Base-by-base conservation (phyloP, 306 rosid species). In the Trifolium fragiferum region DNA sequence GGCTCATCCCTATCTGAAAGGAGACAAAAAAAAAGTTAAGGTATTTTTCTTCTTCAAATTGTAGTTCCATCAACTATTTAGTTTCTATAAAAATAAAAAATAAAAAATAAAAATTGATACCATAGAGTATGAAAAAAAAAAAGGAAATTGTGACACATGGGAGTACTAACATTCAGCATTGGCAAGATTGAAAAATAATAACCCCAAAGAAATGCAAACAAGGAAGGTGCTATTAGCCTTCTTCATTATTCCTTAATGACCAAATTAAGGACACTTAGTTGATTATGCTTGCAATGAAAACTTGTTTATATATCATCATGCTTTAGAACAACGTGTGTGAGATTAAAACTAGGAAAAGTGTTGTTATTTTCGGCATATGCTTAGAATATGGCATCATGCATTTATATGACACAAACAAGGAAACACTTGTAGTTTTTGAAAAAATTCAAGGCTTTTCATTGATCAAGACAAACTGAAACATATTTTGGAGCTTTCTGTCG, bases 281-380 rank as follows among this genome's bases (percentile, higher is more conserved):
- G 41, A 54, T 25, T 33, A 6, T 15, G 63, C 50, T 54, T 65
- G 44, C 66, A 19, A 13, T 50, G 41, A 16, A 32, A 19, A 60
- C 67, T 7, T 61, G 40, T 75, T 47, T 85, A 74, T 81, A 64
- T n/a, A n/a, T n/a, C n/a, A n/a, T 60, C 6, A 14, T 21, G 8
- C 47, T 44, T 58, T 2, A 63, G 18, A 80, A n/a, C 73, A 43
- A 33, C 44, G 53, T 7, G 57, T 49, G 72, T 10, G 76, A 37
- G 75, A 55, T 81, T 53, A 73, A 67, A 57, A 81, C 78, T 33
- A 71, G 12, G 73, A 37, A 71, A 78, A 63, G 63, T 64, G 23
- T n/a, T 55, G 83, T 76, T 63, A 12, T 25, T 40, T 70, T 50
- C 10, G n/a, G 86, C 73, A 85, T 86, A 83, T 87, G 60, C 92